Evolutionary conservation across 257 asterid species (phyloP), one percentile per base, ranked within the genome.

Genomic region (Petunia axillaris): DNA sequence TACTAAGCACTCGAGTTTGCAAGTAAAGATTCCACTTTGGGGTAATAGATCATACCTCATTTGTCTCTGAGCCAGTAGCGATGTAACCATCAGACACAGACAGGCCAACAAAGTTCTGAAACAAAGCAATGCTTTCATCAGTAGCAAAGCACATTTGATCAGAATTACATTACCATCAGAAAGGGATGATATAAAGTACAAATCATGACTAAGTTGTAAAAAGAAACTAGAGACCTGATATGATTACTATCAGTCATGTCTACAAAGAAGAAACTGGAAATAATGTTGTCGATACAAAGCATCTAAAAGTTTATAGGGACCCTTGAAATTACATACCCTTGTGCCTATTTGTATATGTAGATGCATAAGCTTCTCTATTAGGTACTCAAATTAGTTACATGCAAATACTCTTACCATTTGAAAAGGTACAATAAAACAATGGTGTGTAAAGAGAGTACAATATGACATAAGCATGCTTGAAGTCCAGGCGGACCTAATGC

Each of bases 51-150:
- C 16, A 63, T 89, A 95, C 99, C 99, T 95, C 99, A 64, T 95
- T 92, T 68, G 98, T 92, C 82, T 95, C 98, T 64, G 98, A 93
- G 74, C 98, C 98, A 2, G 99, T 95, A 53, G 98, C 99, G 62
- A 95, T 89, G 86, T 92, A 95, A 54, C 99, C 99, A n/a, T 95
- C 97, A n/a, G 96, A 87, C 41, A 92, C 95, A 39, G 99, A 91
- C 85, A 95, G 85, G 85, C 99, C 99, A 63, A 95, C 99, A 74
- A 95, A 95, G 88, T 95, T 93, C 99, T 95, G 97, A 64, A 88
- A 89, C 64, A 80, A 81, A 62, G 79, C 44, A 82, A 15, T 50
- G 7, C 46, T 73, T 50, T 50, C 13, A 73, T 73, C 78, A 73
- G 13, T 50, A 13, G 36, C 62, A 73, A 73, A 73, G 7, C 25